These are phyloP conservation scores for Mangifera indica DNA, from an alignment of 345 rosid species.

Conservation along the genomic window DNA sequence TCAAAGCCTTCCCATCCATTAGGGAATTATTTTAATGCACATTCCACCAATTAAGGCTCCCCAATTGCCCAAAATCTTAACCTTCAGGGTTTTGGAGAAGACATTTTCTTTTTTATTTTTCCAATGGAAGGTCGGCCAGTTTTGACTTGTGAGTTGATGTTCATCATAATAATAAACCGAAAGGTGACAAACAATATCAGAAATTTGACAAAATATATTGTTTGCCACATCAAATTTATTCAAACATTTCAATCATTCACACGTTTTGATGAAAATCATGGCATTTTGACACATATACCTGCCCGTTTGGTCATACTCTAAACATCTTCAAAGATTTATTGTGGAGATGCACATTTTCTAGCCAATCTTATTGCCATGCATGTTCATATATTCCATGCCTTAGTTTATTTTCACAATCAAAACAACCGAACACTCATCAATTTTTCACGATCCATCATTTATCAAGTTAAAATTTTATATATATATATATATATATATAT, in stretches of 20 bases:
- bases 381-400: conserved; percentile 17
- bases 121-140: conserved; percentile 45
- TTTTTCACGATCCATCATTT: neutral
- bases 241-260: conserved; percentile 19
- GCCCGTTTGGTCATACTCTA: conserved; percentile 6
- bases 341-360: neutral
- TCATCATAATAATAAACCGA: conserved; percentile 16
- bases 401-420: neutral
- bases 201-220: conserved; percentile 28
- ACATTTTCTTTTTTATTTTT: neutral
- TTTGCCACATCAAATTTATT: conserved; percentile 32
- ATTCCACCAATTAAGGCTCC: conserved; percentile 56
- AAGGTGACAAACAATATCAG: conserved; percentile 25
- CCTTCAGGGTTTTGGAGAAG: conserved; percentile 10
- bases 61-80: neutral
- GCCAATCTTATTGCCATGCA: conserved; percentile 29
- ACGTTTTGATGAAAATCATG: conserved; percentile 32
- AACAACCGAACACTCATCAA: no score
- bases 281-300: conserved; percentile 21
- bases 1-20: conserved; percentile 30
- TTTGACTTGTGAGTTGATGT: conserved; percentile 31
- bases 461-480: no score
- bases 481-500: no score
- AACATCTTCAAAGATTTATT: neutral
- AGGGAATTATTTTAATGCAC: conserved; percentile 22